phyloP scores from a whole-genome alignment of 1,139 yeast genomes.

The Tardiomyces digboiensis region DNA sequence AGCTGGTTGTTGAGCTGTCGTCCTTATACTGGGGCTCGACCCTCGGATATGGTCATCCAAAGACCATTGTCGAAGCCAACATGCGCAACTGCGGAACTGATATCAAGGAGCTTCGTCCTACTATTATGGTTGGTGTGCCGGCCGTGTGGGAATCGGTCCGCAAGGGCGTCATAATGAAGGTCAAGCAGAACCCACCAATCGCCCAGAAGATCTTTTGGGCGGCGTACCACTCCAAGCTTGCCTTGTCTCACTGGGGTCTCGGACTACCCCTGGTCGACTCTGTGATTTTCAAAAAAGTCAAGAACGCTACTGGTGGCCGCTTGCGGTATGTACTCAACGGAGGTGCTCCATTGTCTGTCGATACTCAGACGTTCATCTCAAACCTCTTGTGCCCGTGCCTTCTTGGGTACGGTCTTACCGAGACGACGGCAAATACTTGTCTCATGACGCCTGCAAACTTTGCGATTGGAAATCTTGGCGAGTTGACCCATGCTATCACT shows the following conservation, averaged over 20 bases:
- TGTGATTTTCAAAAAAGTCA: constrained; percentile 75
- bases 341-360: constrained; percentile 83
- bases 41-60: constrained; percentile 87
- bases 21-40: constrained; percentile 85
- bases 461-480: constrained; percentile 73
- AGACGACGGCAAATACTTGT: constrained; percentile 85
- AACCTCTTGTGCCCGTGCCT: constrained; percentile 81
- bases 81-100: constrained; percentile 85
- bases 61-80: constrained; percentile 78
- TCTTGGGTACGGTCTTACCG: constrained; percentile 95
- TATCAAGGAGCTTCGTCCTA: constrained; percentile 78
- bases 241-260: constrained; percentile 50
- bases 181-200: constrained; percentile 54
- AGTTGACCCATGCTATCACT: constrained; percentile 73
- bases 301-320: constrained; percentile 93
- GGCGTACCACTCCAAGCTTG: constrained; percentile 64
- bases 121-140: constrained; percentile 97
- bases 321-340: constrained; percentile 73
- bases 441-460: constrained; percentile 56
- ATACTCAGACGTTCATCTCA: constrained; percentile 78
- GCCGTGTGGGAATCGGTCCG: constrained; percentile 97
- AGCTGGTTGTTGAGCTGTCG: constrained; percentile 75
- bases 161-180: constrained; percentile 80
- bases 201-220: constrained; percentile 85
- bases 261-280: constrained; percentile 56